Conservation (phyloP, 495 filamentous ascomycete genomes). For the Neurospora sp. region DNA sequence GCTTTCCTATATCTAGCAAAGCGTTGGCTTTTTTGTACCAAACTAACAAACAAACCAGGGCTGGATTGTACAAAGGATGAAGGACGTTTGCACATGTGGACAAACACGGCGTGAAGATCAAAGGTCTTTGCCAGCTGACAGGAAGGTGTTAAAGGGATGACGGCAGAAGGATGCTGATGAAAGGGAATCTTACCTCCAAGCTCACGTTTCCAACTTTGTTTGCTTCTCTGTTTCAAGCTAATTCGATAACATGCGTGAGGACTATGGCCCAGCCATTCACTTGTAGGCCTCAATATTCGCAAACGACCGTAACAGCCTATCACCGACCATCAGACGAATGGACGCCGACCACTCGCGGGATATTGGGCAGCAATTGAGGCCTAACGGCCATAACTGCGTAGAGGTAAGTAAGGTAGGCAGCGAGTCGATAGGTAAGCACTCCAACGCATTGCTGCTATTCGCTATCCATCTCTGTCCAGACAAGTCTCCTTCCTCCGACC, state of each 20-base stretch:
- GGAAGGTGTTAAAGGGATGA: background rate
- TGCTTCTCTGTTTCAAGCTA: background rate
- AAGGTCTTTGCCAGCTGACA: background rate
- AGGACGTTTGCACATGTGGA: background rate
- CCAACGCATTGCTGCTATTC: too few species aligned
- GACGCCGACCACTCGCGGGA: background rate
- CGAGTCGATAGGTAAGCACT: background rate
- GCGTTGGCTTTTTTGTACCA: too few species aligned
- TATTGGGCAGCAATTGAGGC: background rate
- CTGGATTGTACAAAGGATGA: background rate
- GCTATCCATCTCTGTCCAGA: too few species aligned
- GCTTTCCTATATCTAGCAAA: too few species aligned
- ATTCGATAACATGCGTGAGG: background rate
- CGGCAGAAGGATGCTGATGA: too few species aligned
- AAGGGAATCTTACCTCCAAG: background rate
- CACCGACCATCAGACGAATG: background rate
- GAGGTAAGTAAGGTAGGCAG: background rate
- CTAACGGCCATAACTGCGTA: background rate
- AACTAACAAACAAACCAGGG: too few species aligned
- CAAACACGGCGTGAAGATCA: background rate
- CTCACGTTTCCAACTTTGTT: background rate
- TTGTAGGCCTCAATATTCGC: background rate
- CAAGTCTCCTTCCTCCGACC: too few species aligned
- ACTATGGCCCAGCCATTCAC: background rate
- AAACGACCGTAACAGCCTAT: background rate